phyloP scores from a whole-genome alignment of 2,329 filamentous ascomycete species.

The Iodosphaeria phyllophila region DNA sequence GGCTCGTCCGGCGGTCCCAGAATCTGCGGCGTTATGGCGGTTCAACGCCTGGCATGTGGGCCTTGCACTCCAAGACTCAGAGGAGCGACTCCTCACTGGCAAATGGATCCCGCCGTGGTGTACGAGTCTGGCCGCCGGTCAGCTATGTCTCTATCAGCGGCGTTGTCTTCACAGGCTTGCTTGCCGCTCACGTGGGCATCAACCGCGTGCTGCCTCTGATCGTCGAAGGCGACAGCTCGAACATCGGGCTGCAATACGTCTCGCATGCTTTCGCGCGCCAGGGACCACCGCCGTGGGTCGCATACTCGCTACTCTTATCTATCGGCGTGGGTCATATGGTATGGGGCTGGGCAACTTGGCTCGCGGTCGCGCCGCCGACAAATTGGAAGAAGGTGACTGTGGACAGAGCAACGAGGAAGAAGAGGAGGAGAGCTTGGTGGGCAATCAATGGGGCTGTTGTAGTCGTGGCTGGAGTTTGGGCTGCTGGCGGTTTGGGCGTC shows the following conservation, averaged over 20 bases:
- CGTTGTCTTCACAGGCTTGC: slow-evolving; percentile 46
- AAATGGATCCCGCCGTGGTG: slow-evolving; percentile 1
- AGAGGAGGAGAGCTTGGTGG: slow-evolving; percentile 50
- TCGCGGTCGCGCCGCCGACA: slow-evolving; percentile 41
- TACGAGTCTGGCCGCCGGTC: slow-evolving; percentile 45
- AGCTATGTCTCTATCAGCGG: slow-evolving; percentile 56
- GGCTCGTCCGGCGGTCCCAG: slow-evolving; percentile 54
- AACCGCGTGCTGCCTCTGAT: slow-evolving; percentile 60
- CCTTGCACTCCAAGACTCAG: slow-evolving; percentile 14
- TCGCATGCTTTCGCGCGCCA: slow-evolving; percentile 68
- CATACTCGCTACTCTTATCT: slow-evolving; percentile 50
- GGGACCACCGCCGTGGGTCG: slow-evolving; percentile 43
- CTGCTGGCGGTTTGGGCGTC: slow-evolving; percentile 61
- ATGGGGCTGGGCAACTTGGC: slow-evolving; percentile 74
- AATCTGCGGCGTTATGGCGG: slow-evolving; percentile 61
- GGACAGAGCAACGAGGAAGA: slow-evolving; percentile 30
- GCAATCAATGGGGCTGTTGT: slow-evolving; percentile 46
- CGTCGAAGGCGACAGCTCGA: slow-evolving; percentile 70
- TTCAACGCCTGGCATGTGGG: slow-evolving; percentile 33
- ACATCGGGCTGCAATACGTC: slow-evolving; percentile 68
- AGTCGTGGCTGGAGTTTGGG: slow-evolving; percentile 49
- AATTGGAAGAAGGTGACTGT: slow-evolving; percentile 27
- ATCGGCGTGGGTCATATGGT: slow-evolving; percentile 60
- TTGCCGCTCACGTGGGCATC: slow-evolving; percentile 53
- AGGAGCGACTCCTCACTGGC: slow-evolving; percentile 13